phyloP scores from a whole-genome alignment of 2,329 filamentous ascomycete species.

The Diplocarpon mali region DNA sequence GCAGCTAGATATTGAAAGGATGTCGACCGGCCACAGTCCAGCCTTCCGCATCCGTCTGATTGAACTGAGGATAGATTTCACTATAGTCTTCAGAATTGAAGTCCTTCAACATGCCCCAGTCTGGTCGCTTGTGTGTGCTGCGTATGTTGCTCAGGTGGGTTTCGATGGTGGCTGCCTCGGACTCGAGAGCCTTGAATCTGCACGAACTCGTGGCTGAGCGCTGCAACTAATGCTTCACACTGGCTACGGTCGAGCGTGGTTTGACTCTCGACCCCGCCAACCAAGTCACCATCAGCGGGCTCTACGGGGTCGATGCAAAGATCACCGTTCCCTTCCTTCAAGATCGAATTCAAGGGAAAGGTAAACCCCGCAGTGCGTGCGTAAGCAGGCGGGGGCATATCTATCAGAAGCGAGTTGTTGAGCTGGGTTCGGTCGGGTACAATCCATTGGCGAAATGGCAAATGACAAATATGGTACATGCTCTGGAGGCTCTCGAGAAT shows the following conservation, averaged over 20 bases:
- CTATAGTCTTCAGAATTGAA: constrained; percentile 8
- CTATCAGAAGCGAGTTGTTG: not conserved
- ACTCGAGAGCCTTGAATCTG: constrained; percentile 28
- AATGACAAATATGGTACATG: constrained; percentile 15
- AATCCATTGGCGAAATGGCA: constrained; percentile 19
- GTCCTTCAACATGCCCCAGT: not conserved
- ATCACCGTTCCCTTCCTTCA: constrained; percentile 3
- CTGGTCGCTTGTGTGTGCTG: not conserved
- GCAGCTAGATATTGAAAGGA: constrained; percentile 16
- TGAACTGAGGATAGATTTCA: constrained; percentile 14
- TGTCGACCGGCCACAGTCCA: constrained; percentile 10
- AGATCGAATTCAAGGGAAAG: constrained; percentile 13
- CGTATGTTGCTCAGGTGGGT: too few relatives aligned
- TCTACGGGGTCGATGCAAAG: not conserved
- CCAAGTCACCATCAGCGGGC: constrained; percentile 4
- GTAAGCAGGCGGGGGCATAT: constrained; percentile 17
- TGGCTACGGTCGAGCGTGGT: constrained; percentile 19
- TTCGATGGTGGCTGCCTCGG: too few relatives aligned
- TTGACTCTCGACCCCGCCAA: constrained; percentile 13
- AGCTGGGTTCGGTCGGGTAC: constrained; percentile 3
- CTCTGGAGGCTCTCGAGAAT: constrained; percentile 24
- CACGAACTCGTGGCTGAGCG: constrained; percentile 36
- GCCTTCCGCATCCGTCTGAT: constrained; percentile 11
- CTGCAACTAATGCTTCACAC: constrained; percentile 31
- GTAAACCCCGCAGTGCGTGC: constrained; percentile 8